Evolutionary conservation across 2,329 filamentous ascomycete species (phyloP), one percentile per base, ranked within the genome.

Genomic region (Trichocomaceae sp.): DNA sequence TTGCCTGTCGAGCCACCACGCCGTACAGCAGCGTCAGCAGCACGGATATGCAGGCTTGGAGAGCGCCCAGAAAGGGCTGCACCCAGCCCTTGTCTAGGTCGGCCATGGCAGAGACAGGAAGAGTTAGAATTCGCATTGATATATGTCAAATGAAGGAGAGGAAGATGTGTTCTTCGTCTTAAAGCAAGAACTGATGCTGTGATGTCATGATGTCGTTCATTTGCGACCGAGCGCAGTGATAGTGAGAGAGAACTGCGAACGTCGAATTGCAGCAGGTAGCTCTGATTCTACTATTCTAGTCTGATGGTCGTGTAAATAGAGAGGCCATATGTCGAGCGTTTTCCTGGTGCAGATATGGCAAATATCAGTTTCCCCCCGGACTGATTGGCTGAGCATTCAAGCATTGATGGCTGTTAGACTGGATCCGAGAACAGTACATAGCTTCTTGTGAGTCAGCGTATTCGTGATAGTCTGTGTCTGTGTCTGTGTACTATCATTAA

Each of bases 31-130:
- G 79, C 35, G 79, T 81, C 5, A 83, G 64, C 1, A 82, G 66
- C 0, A 82, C 79, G 1, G 78, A 77, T 20, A 81, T 63, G 22
- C 77, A 77, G 29, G 80, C 80, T 64, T 83, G 79, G 6, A 82
- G 64, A 5, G 79, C 79, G 26, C 78, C 78, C 5, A 80, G 61
- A 51, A 82, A 80, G 10, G 70, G 68, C 26, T 61, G 51, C 15
- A 63, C 15, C 12, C 69, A 48, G 3, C 62, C 61, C 7, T 51
- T 56, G 15, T 39, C 22, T 12, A 45, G 12, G 5, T 37, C 19
- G 22, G 50, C 12, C 55, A 57, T 57, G 15, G 20, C 22, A 12
- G 17, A n/a, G n/a, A 19, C n/a, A 13, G 3, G 39, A 1, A 19
- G 17, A 42, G 39, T n/a, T 7, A 41, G 4, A 19, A n/a, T 4